Evolutionary conservation across 441 rosid species (phyloP), one percentile per base, ranked within the genome.

Genomic region (Rhodomyrtus psidioides): DNA sequence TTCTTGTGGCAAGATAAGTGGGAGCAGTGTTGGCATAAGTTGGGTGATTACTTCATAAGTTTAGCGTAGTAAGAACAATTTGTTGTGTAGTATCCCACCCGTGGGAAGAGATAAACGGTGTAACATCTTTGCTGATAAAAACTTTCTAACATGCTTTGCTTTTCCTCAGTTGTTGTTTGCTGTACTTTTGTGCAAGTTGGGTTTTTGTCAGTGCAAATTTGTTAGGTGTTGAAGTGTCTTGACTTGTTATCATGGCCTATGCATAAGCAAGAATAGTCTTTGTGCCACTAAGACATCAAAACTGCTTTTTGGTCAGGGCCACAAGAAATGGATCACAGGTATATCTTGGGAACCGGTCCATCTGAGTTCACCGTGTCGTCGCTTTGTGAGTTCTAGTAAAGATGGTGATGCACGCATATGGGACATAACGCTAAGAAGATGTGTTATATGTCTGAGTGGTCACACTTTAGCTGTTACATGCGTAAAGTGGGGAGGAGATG

Each of bases 331-430:
- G 99, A 96, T 97, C 85, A 95, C 98, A 75, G 99, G 98, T 76
- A 94, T 98, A 88, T 95, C 99, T 26, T 98, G 99, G 99, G 99
- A 98, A 87, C 98, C 99, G 83, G 90, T 93, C 74, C 99, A 98
- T 86, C 93, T 96, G 90, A 98, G 86, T 76, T 92, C 98, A 88
- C 99, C 99, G n/a, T 94, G 96, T 75, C 95, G 97, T 85, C 98
- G 98, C 84, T 98, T 96, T 91, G 99, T 96, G 83, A 98, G 98
- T 92, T 92, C 96, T 85, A 94, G 99, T 92, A 98, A 96, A 93
- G 99, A 98, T 95, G 99, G 99, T 24, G 98, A 96, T 94, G 99
- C 99, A 27, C 95, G 98, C 83, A 93, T 98, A 88, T 98, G 99
- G 99, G 99, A 96, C 85, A 81, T 95, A 85, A 86, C 96, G 57